Base-by-base conservation (phyloP, 192 early-diverging fungal species). In the Cladochytrium replicatum region DNA sequence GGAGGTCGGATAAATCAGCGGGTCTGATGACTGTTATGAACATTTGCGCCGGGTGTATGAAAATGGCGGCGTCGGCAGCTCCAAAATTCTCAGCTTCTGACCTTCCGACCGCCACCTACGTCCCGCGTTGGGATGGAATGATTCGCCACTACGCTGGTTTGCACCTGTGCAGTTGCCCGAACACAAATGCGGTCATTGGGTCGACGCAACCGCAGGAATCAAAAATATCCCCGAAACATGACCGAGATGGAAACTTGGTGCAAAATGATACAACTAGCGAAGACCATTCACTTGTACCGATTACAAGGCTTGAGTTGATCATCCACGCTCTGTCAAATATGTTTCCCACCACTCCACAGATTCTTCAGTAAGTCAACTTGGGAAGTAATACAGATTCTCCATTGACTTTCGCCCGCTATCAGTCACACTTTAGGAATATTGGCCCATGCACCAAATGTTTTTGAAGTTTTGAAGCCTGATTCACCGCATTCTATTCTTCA, bases 161-260 rank as follows among this genome's bases (percentile, higher is more conserved):
- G n/a, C n/a, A n/a, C 11, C 26, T 11, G 6, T 6, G 2, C 21
- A 15, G 22, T 6, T 32, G 15, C 55, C 25, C 15, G 11, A 47
- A 42, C 11, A 19, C 17, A 19, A 15, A 15, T 9, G 30, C 11
- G 0, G 53, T 24, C n/a, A n/a, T 25, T 4, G 49, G 26, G 17
- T 48, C 1, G 17, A 25, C 25, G 41, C 51, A 38, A 51, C n/a
- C 6, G 19, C 29, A 8, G n/a, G 69, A 69, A 11, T 46, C 60
- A 6, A 50, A 67, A n/a, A 68, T 58, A 21, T 61, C 68, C 22
- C 68, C 55, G 2, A 64, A 63, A 38, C 61, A 63, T 41, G 54
- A 58, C 41, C 31, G 39, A 17, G 41, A 59, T 24, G 61, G 61
- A 4, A 32, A 50, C 46, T 17, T 19, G 32, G 46, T 54, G 6